Percentiles rank a stretch among this genome's conserved stretches.
phyloP scores from a whole-genome alignment of 1,284 basidiomycete genomes.

The Cryptococcus sp. region DNA sequence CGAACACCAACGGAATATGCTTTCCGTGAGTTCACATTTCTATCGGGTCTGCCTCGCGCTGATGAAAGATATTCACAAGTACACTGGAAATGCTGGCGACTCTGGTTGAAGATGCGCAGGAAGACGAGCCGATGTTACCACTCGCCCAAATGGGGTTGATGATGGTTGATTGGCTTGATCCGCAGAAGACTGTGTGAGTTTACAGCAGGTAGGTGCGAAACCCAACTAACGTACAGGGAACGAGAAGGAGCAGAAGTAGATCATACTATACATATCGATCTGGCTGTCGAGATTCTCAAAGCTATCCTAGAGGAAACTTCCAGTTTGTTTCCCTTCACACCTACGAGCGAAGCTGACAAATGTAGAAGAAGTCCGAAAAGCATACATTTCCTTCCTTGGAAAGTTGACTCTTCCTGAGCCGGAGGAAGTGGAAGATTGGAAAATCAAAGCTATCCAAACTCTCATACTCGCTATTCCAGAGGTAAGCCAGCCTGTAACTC shows the following conservation, averaged over 20 bases:
- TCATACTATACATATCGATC: conserved; percentile 65
- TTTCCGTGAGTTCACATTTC: conserved; percentile 55
- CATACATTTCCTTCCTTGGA: conserved; percentile 69
- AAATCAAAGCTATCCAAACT: conserved; percentile 61
- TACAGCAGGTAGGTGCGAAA: neutral
- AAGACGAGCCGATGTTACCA: conserved; percentile 73
- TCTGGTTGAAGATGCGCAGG: conserved; percentile 59
- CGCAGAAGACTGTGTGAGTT: conserved; percentile 69
- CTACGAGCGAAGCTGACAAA: neutral
- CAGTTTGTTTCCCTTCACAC: conserved; percentile 17
- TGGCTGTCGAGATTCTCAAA: conserved; percentile 70
- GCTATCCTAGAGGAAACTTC: conserved; percentile 45
- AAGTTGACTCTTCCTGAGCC: conserved; percentile 69
- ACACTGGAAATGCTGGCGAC: conserved; percentile 65
- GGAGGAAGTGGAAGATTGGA: conserved; percentile 57
- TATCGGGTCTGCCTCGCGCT: neutral
- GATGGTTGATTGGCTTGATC: conserved; percentile 91
- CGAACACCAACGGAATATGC: conserved; percentile 73
- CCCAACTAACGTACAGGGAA: conserved; percentile 29
- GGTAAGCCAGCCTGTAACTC: conserved; percentile 55
- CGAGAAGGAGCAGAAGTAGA: conserved; percentile 47
- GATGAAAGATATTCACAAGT: conserved; percentile 66
- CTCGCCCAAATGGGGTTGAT: conserved; percentile 76
- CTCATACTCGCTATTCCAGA: conserved; percentile 58
- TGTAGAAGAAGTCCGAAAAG: conserved; percentile 73